Conservation (phyloP, 2,329 filamentous ascomycete species). For the Diaporthe longicolla region DNA sequence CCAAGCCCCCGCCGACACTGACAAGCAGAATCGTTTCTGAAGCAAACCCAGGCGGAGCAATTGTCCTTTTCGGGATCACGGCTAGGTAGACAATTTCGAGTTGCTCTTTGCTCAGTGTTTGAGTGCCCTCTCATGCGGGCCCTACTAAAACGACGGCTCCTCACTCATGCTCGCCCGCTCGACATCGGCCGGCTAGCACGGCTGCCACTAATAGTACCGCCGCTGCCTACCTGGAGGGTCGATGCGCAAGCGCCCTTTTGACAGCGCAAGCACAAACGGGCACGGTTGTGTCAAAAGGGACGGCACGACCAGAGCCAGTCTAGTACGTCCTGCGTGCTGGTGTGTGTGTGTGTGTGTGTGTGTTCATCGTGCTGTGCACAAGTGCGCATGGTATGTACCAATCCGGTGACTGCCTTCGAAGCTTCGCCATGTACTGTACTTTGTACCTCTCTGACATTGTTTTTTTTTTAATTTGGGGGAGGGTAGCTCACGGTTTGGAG, state of each 20-base stretch:
- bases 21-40: conserved; percentile 31
- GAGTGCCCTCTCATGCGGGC: conserved; percentile 5
- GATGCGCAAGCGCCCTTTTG: conserved; percentile 1
- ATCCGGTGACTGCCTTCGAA: background rate
- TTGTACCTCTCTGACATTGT: background rate
- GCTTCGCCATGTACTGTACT: conserved; percentile 11
- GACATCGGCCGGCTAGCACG: background rate
- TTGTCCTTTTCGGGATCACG: conserved; percentile 17
- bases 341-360: background rate
- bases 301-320: conserved; percentile 15
- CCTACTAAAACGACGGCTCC: conserved; percentile 15
- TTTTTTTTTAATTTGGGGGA: background rate
- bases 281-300: conserved; percentile 21
- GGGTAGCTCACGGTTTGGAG: conserved; percentile 1
- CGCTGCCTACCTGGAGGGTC: background rate
- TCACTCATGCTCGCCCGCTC: conserved; percentile 17
- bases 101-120: background rate
- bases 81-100: background rate
- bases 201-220: background rate
- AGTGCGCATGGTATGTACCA: conserved; percentile 3
- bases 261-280: conserved; percentile 3
- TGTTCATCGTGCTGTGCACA: background rate
- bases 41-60: conserved; percentile 33
- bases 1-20: conserved; percentile 23
- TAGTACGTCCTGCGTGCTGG: background rate